phyloP scores from a whole-genome alignment of 305 asterid genomes.

The Stenogyne calaminthoides region DNA sequence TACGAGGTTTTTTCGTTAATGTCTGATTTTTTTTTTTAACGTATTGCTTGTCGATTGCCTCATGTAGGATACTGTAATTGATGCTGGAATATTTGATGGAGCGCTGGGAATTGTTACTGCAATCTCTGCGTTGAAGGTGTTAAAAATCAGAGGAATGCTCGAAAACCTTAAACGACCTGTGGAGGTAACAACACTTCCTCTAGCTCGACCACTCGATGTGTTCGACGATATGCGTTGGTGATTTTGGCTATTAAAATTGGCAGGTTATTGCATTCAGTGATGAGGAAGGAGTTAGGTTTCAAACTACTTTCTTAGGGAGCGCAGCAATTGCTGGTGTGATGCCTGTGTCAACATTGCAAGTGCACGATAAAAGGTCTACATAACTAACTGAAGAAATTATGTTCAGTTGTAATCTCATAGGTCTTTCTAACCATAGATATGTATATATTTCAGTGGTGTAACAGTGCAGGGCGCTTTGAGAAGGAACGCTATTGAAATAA shows the following conservation, averaged over 20 bases:
- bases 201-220: not conserved
- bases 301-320: slow-evolving; percentile 95
- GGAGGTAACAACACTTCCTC: slow-evolving; percentile 57
- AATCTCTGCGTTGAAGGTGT: slow-evolving; percentile 80
- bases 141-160: slow-evolving; percentile 64
- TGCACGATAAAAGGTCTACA: slow-evolving; percentile 81
- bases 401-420: slow-evolving; percentile 6
- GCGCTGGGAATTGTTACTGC: slow-evolving; percentile 82
- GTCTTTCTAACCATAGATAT: slow-evolving; percentile 36
- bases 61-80: slow-evolving; percentile 89
- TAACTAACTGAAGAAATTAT: slow-evolving; percentile 32
- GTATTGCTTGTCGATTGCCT: slow-evolving; percentile 17
- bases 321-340: slow-evolving; percentile 97
- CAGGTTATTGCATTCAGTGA: slow-evolving; percentile 97
- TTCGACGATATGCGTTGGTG: not conserved
- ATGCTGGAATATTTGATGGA: slow-evolving; percentile 94
- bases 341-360: slow-evolving; percentile 68
- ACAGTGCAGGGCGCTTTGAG: slow-evolving; percentile 89
- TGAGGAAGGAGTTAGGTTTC: slow-evolving; percentile 99
- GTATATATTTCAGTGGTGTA: slow-evolving; percentile 75
- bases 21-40: not conserved
- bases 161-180: slow-evolving; percentile 71
- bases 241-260: slow-evolving; percentile 10
- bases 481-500: slow-evolving; percentile 63
- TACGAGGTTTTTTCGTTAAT: slow-evolving; percentile 1